Conservation (phyloP, 129 eudicot genomes). For the Flaveria bidentis region DNA sequence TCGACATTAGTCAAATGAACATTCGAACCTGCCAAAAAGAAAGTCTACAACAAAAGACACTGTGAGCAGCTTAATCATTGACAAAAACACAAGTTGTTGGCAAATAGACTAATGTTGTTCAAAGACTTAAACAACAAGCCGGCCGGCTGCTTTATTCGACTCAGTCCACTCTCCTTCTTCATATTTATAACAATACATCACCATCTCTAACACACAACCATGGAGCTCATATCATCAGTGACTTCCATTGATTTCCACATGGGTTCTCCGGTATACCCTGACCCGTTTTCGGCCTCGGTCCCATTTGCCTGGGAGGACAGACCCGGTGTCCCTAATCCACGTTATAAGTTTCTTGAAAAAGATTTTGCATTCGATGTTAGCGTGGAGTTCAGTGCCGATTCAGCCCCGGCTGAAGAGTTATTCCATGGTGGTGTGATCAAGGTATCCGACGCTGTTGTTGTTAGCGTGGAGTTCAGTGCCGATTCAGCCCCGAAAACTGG, state of each 20-base stretch:
- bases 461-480: no score
- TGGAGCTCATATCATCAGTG: not conserved
- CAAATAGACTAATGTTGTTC: slow-evolving; percentile 11
- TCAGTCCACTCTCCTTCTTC: not conserved
- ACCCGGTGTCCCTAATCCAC: slow-evolving; percentile 40
- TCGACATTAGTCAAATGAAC: not conserved
- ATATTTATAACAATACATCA: not conserved
- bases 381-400: slow-evolving; percentile 29
- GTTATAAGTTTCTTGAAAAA: slow-evolving; percentile 22
- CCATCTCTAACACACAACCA: not conserved
- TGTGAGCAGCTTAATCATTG: slow-evolving; percentile 4
- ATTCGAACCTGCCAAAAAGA: not conserved
- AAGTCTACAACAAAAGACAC: not conserved
- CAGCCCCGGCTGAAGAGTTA: slow-evolving; percentile 57
- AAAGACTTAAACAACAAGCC: slow-evolving; percentile 23
- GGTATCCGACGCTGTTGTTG: slow-evolving; percentile 44
- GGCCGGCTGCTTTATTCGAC: slow-evolving; percentile 14
- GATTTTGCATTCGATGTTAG: slow-evolving; percentile 60
- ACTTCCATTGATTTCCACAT: not conserved
- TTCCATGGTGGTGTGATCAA: slow-evolving; percentile 54
- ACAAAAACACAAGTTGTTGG: slow-evolving; percentile 7
- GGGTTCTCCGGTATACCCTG: slow-evolving; percentile 23
- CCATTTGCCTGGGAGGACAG: slow-evolving; percentile 51
- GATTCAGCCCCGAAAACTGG: slow-evolving; percentile 44
- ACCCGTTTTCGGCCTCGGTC: slow-evolving; percentile 19